Conservation (phyloP, 1,139 yeast species). For the Ogataea hybrid region DNA sequence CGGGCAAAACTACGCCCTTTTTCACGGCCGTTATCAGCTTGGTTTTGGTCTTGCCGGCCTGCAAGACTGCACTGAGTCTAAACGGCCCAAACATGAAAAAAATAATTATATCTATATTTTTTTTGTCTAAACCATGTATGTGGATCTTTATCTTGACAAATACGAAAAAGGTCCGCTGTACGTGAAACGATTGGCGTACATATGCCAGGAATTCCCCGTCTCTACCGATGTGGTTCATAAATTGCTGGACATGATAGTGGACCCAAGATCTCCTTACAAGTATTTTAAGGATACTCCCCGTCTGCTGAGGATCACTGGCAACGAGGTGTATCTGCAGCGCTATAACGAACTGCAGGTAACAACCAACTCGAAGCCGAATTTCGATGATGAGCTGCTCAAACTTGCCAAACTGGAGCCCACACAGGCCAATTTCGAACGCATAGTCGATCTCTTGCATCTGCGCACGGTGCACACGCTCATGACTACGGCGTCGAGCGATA, state of each 20-base stretch:
- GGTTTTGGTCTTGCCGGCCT: slow-evolving; percentile 7
- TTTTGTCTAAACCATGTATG: not conserved
- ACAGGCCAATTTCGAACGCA: slow-evolving; percentile 7
- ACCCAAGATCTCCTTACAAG: slow-evolving; percentile 12
- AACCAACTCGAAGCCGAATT: slow-evolving; percentile 2
- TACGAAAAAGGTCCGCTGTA: slow-evolving; percentile 19
- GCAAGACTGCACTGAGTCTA: not conserved
- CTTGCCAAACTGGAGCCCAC: slow-evolving; percentile 5
- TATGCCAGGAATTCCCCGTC: slow-evolving; percentile 14
- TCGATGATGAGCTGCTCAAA: slow-evolving; percentile 12
- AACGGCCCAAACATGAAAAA: slow-evolving; percentile 6
- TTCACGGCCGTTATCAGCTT: slow-evolving; percentile 21
- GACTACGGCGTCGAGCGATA: slow-evolving; percentile 19
- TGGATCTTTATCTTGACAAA: slow-evolving; percentile 7
- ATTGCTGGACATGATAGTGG: slow-evolving; percentile 15
- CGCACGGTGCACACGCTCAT: slow-evolving; percentile 16
- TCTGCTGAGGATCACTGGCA: slow-evolving; percentile 9
- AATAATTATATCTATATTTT: not conserved
- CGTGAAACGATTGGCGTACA: slow-evolving; percentile 19
- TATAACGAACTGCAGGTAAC: slow-evolving; percentile 5
- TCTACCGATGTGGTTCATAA: slow-evolving; percentile 4
- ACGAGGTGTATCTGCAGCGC: slow-evolving; percentile 2
- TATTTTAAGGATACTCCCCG: slow-evolving; percentile 13
- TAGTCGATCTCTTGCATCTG: slow-evolving; percentile 11
- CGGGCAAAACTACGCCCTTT: slow-evolving; percentile 22